Conservation (phyloP, 1,284 basidiomycete species). For the Stereum hirsutum region DNA sequence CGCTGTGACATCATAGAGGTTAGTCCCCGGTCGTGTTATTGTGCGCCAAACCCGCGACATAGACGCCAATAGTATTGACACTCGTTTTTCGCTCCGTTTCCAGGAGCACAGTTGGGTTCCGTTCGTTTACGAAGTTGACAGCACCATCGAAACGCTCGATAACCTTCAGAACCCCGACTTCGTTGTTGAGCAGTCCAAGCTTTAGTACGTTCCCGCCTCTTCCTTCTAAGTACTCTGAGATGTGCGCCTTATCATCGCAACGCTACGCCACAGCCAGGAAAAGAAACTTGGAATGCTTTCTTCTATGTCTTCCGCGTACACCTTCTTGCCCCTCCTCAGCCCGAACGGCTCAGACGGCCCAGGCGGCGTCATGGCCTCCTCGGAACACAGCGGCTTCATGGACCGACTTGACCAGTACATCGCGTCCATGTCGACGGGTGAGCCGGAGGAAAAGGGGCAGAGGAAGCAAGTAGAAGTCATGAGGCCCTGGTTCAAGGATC, state of each 20-base stretch:
- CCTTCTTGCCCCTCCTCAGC: neutral
- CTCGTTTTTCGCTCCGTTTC: too few relatives aligned
- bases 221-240: neutral
- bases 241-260: neutral
- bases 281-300: constrained; percentile 3
- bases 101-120: constrained; percentile 5
- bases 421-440: too few relatives aligned
- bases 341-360: neutral
- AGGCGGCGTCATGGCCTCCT: neutral
- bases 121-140: neutral
- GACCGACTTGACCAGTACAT: neutral
- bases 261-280: neutral
- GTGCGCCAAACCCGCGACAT: too few relatives aligned
- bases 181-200: neutral
- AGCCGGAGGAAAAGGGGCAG: neutral
- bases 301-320: neutral
- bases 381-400: neutral
- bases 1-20: too few relatives aligned
- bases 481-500: constrained; percentile 2
- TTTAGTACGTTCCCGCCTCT: neutral
- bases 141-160: constrained; percentile 2
- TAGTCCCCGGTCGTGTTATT: too few relatives aligned
- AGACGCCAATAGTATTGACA: too few relatives aligned
- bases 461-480: neutral
- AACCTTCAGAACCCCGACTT: neutral